phyloP scores from a whole-genome alignment of 495 filamentous ascomycete genomes.

The Trichocladium antarcticum region DNA sequence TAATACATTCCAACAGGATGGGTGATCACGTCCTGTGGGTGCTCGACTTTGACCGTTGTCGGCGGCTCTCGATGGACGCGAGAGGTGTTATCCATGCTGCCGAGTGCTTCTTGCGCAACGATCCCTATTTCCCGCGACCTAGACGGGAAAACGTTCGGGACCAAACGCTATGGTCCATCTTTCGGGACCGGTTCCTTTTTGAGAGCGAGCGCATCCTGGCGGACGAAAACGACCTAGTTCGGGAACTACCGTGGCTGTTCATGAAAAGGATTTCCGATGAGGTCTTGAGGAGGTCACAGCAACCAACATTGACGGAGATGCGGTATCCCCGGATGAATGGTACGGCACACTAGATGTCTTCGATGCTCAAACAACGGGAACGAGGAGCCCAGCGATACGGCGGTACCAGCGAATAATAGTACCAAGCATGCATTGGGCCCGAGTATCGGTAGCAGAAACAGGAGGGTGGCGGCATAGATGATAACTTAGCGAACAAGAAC shows the following conservation, averaged over 20 bases:
- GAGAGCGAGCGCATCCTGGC: neutral
- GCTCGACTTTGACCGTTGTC: constrained; percentile 39
- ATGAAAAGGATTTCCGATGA: neutral
- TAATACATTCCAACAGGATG: neutral
- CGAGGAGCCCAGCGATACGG: too few relatives aligned
- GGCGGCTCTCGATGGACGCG: constrained; percentile 24
- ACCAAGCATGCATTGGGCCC: too few relatives aligned
- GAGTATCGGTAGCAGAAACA: too few relatives aligned
- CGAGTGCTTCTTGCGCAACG: constrained; percentile 29
- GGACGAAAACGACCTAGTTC: neutral
- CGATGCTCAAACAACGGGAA: too few relatives aligned
- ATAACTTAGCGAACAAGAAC: too few relatives aligned
- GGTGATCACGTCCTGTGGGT: constrained; percentile 31
- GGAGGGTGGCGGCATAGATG: too few relatives aligned
- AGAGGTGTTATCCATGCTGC: constrained; percentile 27
- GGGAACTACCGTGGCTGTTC: neutral
- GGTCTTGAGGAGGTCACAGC: neutral
- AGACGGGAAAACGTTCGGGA: constrained; percentile 13
- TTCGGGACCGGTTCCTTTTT: constrained; percentile 18
- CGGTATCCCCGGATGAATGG: too few relatives aligned
- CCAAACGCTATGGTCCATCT: constrained; percentile 26
- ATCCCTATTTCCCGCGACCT: constrained; percentile 35
- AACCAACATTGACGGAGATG: neutral
- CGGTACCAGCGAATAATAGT: too few relatives aligned
- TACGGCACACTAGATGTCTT: too few relatives aligned